phyloP scores from a whole-genome alignment of 495 filamentous ascomycete genomes.

The Cladorrhinum samala region DNA sequence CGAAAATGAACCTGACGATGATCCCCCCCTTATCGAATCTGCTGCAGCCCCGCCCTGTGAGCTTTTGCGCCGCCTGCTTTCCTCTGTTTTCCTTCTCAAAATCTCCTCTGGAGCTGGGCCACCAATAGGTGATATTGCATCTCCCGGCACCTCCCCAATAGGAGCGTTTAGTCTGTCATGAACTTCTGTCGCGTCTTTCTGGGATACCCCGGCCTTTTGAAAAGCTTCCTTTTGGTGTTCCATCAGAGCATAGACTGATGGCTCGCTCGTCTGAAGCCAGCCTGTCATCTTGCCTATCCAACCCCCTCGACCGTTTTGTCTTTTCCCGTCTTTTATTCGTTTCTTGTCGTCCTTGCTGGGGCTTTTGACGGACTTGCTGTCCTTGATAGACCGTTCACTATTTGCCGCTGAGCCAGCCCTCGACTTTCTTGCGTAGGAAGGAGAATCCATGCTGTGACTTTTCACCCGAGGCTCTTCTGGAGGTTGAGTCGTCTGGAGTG shows the following conservation, averaged over 20 bases:
- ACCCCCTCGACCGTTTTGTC: neutral
- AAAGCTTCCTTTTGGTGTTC: constrained; percentile 34
- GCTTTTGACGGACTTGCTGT: neutral
- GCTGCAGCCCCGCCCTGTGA: neutral
- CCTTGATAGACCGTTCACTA: too few species aligned
- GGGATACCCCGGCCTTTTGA: constrained; percentile 27
- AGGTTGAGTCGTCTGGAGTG: neutral
- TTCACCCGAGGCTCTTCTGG: too few species aligned
- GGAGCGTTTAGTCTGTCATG: constrained; percentile 31
- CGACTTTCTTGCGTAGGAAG: neutral
- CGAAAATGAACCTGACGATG: neutral
- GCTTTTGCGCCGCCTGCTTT: neutral
- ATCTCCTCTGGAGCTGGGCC: constrained; percentile 32
- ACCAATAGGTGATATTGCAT: constrained; percentile 28
- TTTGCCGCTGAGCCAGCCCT: neutral
- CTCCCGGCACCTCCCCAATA: constrained; percentile 29
- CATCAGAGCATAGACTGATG: constrained; percentile 34
- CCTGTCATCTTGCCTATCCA: constrained; percentile 31
- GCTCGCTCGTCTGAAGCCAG: constrained; percentile 37
- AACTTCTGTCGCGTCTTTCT: constrained; percentile 20
- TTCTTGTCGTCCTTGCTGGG: neutral
- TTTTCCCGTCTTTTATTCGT: neutral
- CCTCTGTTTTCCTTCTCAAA: constrained; percentile 17
- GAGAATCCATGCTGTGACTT: neutral
- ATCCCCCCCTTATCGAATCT: neutral